A percentile compares a stretch with the other conserved stretches of the same genome.
These are phyloP conservation scores for Novymonas esmeraldas DNA, from an alignment of 208 protist genomes.

Conservation along the genomic window DNA sequence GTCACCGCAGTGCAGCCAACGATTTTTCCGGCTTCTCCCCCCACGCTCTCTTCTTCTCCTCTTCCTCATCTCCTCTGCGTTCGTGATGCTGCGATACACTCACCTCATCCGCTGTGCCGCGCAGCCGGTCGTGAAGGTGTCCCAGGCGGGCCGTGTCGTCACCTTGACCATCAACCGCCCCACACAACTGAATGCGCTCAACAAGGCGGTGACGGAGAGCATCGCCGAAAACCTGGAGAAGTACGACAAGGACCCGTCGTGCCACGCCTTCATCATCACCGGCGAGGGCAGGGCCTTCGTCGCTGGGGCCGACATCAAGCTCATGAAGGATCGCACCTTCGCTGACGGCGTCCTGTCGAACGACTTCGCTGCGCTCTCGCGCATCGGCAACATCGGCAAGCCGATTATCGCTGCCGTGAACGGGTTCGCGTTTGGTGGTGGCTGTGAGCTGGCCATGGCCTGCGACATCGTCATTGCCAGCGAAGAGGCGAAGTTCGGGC, in stretches of 20 bases:
- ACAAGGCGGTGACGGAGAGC: slow-evolving; percentile 73
- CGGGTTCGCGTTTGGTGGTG: slow-evolving; percentile 91
- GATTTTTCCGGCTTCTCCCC: not conserved
- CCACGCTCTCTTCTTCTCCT: not conserved
- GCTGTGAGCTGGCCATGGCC: slow-evolving; percentile 92
- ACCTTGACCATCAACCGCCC: slow-evolving; percentile 93
- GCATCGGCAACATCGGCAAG: slow-evolving; percentile 63
- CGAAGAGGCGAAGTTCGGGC: slow-evolving; percentile 86
- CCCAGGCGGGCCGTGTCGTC: slow-evolving; percentile 67
- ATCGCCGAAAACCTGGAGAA: slow-evolving; percentile 69
- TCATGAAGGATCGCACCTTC: slow-evolving; percentile 86
- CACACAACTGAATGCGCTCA: slow-evolving; percentile 95
- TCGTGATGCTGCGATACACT: slow-evolving; percentile 48
- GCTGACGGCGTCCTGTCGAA: slow-evolving; percentile 75
- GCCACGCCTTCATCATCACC: slow-evolving; percentile 92
- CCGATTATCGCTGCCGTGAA: slow-evolving; percentile 92
- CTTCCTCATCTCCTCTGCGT: not conserved
- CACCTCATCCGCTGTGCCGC: slow-evolving; percentile 38
- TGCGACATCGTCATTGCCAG: slow-evolving; percentile 91
- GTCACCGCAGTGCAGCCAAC: too few species aligned
- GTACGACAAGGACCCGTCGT: slow-evolving; percentile 81
- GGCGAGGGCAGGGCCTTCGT: slow-evolving; percentile 95
- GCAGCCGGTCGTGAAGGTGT: slow-evolving; percentile 56
- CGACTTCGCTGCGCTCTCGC: slow-evolving; percentile 72
- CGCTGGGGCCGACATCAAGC: slow-evolving; percentile 97